Conservation (phyloP, 208 protist species). For the Novymonas esmeraldas region DNA sequence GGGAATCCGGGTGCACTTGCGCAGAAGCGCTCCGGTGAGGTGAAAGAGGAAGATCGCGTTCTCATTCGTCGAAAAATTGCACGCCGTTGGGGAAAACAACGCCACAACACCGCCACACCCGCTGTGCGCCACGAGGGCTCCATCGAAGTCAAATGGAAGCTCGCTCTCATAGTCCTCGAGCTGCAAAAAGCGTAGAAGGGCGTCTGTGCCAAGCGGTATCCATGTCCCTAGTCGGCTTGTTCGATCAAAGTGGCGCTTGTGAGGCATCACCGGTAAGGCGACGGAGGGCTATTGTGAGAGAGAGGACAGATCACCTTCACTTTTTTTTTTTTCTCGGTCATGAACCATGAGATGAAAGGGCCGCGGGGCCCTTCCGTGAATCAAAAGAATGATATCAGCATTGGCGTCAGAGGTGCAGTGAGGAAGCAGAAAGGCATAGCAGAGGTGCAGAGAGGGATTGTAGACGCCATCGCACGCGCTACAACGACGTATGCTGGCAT, state of each 20-base stretch:
- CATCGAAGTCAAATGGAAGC: conserved; percentile 25
- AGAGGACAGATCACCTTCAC: not conserved
- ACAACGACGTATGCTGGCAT: too few relatives aligned
- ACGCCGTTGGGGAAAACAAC: conserved; percentile 34
- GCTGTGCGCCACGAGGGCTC: conserved; percentile 49
- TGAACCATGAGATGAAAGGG: too few relatives aligned
- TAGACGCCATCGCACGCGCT: too few relatives aligned
- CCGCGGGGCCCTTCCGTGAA: too few relatives aligned
- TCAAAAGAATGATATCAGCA: too few relatives aligned
- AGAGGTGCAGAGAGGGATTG: too few relatives aligned
- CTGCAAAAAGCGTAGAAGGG: conserved; percentile 63
- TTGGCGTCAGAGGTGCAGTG: too few relatives aligned
- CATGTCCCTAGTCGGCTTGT: conserved; percentile 60
- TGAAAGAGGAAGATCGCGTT: conserved; percentile 41
- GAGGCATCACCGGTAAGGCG: conserved; percentile 50
- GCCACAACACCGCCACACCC: conserved; percentile 55
- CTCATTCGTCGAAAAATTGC: conserved; percentile 21
- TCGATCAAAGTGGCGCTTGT: conserved; percentile 37
- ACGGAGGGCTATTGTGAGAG: not conserved
- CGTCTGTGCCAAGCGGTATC: conserved; percentile 60
- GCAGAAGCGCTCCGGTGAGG: conserved; percentile 6
- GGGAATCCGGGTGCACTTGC: conserved; percentile 16
- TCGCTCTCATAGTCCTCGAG: conserved; percentile 37
- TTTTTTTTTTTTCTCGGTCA: too few relatives aligned
- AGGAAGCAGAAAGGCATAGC: too few relatives aligned